Conservation (phyloP, 179 eudicot genomes). For the Pouteria campechiana region DNA sequence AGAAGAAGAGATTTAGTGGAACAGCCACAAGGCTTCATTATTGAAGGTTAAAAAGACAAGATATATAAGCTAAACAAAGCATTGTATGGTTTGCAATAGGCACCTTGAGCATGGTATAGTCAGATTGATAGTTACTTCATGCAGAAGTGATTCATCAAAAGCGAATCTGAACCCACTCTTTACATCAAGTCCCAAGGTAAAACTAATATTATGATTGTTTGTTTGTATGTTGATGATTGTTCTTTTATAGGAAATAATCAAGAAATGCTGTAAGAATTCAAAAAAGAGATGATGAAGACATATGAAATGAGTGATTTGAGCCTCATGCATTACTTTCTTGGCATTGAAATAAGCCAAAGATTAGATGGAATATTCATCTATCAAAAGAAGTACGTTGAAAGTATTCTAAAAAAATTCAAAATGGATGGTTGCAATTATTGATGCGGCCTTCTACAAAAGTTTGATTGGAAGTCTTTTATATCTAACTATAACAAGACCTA, state of each 20-base stretch:
- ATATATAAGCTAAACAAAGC: not conserved
- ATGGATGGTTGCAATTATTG: not conserved
- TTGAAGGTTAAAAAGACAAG: not conserved
- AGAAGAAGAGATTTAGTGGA: too few species aligned
- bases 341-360: not conserved
- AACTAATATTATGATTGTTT: not conserved
- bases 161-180: not conserved
- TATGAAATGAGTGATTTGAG: not conserved
- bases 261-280: too few species aligned
- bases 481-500: conserved; percentile 1
- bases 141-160: not conserved
- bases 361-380: not conserved
- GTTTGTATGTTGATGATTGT: not conserved
- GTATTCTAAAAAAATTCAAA: conserved; percentile 3
- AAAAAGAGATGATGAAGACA: not conserved
- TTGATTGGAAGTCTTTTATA: conserved; percentile 8
- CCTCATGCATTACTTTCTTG: not conserved
- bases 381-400: not conserved
- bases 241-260: not conserved
- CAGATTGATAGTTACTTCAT: not conserved
- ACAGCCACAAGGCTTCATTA: not conserved
- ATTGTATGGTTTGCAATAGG: not conserved
- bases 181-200: not conserved
- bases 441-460: not conserved
- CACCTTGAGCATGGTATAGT: not conserved